Evolutionary conservation across 1,284 basidiomycete genomes (phyloP), one percentile per base, ranked within the genome.

Genomic region (Tilletia walkeri): DNA sequence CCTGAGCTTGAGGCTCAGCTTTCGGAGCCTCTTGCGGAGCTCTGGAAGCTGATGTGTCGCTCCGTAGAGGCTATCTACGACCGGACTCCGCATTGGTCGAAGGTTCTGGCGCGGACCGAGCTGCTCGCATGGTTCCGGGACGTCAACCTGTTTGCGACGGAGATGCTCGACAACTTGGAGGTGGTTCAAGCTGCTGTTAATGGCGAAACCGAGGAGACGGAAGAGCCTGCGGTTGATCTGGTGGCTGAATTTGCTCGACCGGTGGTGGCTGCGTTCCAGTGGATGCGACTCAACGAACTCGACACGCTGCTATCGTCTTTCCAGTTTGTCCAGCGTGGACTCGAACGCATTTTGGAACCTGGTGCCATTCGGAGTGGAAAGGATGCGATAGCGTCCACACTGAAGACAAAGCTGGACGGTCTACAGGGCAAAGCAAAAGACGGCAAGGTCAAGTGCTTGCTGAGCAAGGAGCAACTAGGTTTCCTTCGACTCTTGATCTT

Each of bases 201-300:
- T n/a, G 24, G n/a, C n/a, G 47, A 53, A 30, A 18, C 20, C 18
- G 48, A 74, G 7, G 73, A 74, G 4, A 66, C 59, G 9, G 73
- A 73, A 0, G 66, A 66, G 7, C 67, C 63, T 34, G 69, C 72
- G 12, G 72, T 79, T 54, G 71, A 72, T 66, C 78, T 76, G 71
- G 71, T 72, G 24, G 71, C 70, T 10, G 71, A 73, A 30, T 75
- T 82, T 1, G 68, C 80, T 1, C 30, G 75, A 30, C 45, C 47
- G n/a, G 38, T 68, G 38, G 39, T 59, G 12, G 39, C n/a, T 24
- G 80, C 80, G 0, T 74, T 75, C 20, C 72, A 70, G 61, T 83
- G 80, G 80, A 76, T 83, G 18, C 81, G 82, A 45, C 78, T 83
- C 71, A 83, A 82, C 69, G 77, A 83, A n/a, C 69, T 72, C n/a